These are phyloP conservation scores for Auxenochlorella pyrenoidosa DNA, from an alignment of 139 green algal species.

Conservation along the genomic window DNA sequence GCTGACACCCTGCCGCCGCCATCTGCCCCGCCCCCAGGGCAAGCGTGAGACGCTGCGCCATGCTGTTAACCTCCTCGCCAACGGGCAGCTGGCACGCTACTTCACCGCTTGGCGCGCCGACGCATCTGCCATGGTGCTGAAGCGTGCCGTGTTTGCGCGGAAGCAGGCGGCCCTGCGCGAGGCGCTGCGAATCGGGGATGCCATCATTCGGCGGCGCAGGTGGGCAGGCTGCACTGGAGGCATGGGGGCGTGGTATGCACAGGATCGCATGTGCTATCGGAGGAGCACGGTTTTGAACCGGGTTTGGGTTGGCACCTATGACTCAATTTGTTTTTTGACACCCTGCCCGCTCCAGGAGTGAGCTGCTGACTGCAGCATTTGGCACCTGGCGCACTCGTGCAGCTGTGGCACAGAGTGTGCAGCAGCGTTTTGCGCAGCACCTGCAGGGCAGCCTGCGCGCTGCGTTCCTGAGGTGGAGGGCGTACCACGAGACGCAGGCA, in stretches of 20 bases:
- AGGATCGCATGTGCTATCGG: too few relatives aligned
- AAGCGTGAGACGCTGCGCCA: neutral
- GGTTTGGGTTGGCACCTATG: too few relatives aligned
- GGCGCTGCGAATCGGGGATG: conserved; percentile 55
- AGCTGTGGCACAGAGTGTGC: neutral
- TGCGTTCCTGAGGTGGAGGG: neutral
- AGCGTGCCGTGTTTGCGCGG: conserved; percentile 49
- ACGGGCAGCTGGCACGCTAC: neutral
- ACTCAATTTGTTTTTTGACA: too few relatives aligned
- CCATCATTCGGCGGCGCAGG: conserved; percentile 36
- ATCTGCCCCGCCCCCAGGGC: neutral
- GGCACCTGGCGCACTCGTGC: neutral
- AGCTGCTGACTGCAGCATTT: neutral
- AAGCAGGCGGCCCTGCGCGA: conserved; percentile 62
- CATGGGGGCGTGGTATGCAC: too few relatives aligned
- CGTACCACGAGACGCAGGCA: neutral
- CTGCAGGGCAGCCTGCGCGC: neutral
- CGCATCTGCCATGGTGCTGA: conserved; percentile 25
- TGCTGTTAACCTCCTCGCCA: neutral
- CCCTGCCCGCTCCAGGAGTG: too few relatives aligned
- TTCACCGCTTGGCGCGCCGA: conserved; percentile 1
- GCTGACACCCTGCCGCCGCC: too few relatives aligned
- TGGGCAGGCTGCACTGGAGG: neutral
- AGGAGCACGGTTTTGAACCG: too few relatives aligned
- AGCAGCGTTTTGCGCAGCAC: neutral